These are phyloP conservation scores for Sophora flavescens DNA, from an alignment of 306 rosid genomes.

Conservation along the genomic window DNA sequence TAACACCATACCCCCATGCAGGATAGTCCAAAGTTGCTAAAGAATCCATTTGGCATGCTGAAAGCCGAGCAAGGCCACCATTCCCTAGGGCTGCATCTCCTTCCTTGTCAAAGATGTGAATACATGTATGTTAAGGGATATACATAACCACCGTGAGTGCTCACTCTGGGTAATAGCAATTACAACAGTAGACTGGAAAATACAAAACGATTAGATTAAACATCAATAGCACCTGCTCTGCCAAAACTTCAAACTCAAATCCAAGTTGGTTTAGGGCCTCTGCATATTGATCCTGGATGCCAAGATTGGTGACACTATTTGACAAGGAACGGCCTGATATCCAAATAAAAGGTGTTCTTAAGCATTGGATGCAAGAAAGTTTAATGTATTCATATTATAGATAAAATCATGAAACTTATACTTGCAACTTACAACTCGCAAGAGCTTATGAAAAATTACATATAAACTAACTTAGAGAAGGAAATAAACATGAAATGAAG, in stretches of 20 bases:
- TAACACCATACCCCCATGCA: constrained; percentile 79
- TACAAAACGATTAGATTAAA: constrained; percentile 32
- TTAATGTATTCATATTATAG: neutral
- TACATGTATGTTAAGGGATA: constrained; percentile 35
- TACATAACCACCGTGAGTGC: constrained; percentile 21
- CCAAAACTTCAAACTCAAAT: constrained; percentile 80
- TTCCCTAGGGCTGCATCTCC: constrained; percentile 87
- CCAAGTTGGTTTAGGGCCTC: constrained; percentile 84
- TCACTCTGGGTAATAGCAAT: constrained; percentile 13
- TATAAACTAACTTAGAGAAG: constrained; percentile 26
- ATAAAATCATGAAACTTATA: constrained; percentile 7
- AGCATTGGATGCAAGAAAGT: constrained; percentile 26
- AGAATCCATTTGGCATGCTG: constrained; percentile 86
- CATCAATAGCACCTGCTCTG: constrained; percentile 65
- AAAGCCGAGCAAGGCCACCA: constrained; percentile 86
- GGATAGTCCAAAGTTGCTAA: constrained; percentile 83
- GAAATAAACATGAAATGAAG: constrained; percentile 25
- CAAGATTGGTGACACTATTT: constrained; percentile 81
- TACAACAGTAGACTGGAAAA: constrained; percentile 26
- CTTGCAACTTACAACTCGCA: constrained; percentile 14
- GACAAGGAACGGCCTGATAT: constrained; percentile 79
- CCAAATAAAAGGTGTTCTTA: constrained; percentile 39
- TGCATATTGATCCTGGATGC: constrained; percentile 75
- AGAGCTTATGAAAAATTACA: neutral
- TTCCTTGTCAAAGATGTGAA: constrained; percentile 59